Evolutionary conservation across 441 rosid genomes (phyloP).

Genomic region (Populus trichocarpa): DNA sequence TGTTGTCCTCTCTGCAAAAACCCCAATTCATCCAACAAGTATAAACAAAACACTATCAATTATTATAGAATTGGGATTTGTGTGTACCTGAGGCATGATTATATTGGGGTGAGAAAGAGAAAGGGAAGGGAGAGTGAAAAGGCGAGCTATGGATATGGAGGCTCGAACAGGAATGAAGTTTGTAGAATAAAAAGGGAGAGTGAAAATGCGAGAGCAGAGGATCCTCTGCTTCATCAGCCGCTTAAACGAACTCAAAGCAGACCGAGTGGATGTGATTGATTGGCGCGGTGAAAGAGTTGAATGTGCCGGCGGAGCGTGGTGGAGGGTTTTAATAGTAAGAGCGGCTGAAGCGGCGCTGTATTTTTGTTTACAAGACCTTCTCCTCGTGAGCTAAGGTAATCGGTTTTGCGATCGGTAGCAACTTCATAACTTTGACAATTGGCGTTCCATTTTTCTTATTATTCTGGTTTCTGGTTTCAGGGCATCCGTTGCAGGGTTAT

Average conservation of each 20-base stretch:
- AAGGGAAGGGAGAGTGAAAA: not conserved
- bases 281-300: not conserved
- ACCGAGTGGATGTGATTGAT: not conserved
- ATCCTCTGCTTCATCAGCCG: not conserved
- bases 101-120: not conserved
- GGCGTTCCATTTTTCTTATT: too few species aligned
- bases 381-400: too few species aligned
- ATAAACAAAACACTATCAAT: not conserved
- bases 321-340: not conserved
- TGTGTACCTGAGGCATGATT: not conserved
- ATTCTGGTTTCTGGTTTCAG: too few species aligned
- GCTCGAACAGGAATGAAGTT: not conserved
- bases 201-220: not conserved
- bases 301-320: not conserved
- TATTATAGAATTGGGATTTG: not conserved
- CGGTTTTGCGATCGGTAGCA: too few species aligned
- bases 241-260: not conserved
- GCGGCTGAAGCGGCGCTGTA: not conserved
- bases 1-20: conserved; percentile 36
- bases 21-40: not conserved
- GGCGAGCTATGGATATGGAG: not conserved
- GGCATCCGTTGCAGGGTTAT: too few species aligned
- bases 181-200: not conserved
- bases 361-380: too few species aligned
- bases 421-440: too few species aligned